phyloP scores from a whole-genome alignment of 768 basidiomycete genomes.

The Mrakia frigida region DNA sequence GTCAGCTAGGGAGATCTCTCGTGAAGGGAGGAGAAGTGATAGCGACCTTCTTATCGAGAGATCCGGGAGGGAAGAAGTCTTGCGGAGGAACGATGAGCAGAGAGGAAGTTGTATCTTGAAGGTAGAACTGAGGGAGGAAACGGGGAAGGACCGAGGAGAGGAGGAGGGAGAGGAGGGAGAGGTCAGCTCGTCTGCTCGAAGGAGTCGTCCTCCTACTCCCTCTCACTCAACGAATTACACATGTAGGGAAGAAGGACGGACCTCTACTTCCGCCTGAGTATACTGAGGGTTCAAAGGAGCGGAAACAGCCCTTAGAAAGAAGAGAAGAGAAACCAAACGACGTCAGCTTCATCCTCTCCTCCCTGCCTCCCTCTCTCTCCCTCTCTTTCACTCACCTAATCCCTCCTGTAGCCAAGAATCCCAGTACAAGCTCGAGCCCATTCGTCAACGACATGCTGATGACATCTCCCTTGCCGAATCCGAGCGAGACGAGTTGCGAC shows the following conservation, averaged over 20 bases:
- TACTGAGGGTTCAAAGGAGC: conserved; percentile 29
- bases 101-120: conserved; percentile 18
- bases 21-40: background rate
- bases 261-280: conserved; percentile 25
- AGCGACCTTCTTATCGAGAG: conserved; percentile 13
- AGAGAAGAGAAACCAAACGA: background rate
- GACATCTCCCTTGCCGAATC: conserved; percentile 21
- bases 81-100: conserved; percentile 17
- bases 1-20: no score
- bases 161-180: background rate
- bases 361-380: background rate
- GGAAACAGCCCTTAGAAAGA: conserved; percentile 15
- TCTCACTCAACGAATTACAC: background rate
- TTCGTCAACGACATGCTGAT: conserved; percentile 15
- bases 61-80: conserved; percentile 4
- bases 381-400: conserved; percentile 1
- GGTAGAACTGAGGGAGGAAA: conserved; percentile 17
- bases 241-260: background rate
- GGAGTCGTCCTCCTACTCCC: no score
- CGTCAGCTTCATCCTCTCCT: background rate
- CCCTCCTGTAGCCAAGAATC: conserved; percentile 21
- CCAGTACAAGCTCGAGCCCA: conserved; percentile 13
- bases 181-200: background rate
- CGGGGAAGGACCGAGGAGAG: background rate
- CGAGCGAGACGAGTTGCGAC: conserved; percentile 8